Evolutionary conservation across 805 yeast species (phyloP).

Genomic region (Ogataea minuta): DNA sequence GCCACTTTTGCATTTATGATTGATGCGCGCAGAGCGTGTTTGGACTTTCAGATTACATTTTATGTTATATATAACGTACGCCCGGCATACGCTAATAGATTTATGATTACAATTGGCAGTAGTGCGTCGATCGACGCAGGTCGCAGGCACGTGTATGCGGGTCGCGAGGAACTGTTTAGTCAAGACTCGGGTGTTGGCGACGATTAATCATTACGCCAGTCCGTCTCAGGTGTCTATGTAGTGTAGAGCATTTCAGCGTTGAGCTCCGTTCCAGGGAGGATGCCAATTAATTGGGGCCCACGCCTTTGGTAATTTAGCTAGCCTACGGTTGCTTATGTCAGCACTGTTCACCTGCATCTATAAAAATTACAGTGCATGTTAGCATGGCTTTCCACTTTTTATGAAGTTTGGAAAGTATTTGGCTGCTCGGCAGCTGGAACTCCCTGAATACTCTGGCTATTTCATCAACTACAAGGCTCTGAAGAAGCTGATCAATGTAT

Average conservation of each 20-base stretch:
- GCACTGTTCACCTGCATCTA: not conserved
- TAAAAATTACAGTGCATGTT: not conserved
- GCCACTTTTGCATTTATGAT: conserved; percentile 8
- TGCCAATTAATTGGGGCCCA: conserved; percentile 1
- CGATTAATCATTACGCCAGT: too few relatives aligned
- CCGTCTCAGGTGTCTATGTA: too few relatives aligned
- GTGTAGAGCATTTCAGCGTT: too few relatives aligned
- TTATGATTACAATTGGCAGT: not conserved
- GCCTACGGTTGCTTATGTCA: not conserved
- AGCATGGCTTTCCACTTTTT: not conserved
- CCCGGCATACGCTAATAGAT: conserved; percentile 8
- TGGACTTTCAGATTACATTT: not conserved
- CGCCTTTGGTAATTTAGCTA: not conserved
- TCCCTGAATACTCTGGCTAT: conserved; percentile 92
- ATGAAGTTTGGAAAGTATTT: conserved; percentile 94
- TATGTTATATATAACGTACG: conserved; percentile 7
- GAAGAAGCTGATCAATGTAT: conserved; percentile 84
- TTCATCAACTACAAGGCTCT: conserved; percentile 93
- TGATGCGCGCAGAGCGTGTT: not conserved
- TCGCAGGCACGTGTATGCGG: not conserved
- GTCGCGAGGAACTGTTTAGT: too few relatives aligned
- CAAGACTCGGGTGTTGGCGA: too few relatives aligned
- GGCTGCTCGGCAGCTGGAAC: conserved; percentile 89
- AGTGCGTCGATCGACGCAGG: conserved; percentile 1
- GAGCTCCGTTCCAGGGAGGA: too few relatives aligned